These are phyloP conservation scores for Citrus mangshanensis DNA, from an alignment of 345 rosid species.

Conservation along the genomic window DNA sequence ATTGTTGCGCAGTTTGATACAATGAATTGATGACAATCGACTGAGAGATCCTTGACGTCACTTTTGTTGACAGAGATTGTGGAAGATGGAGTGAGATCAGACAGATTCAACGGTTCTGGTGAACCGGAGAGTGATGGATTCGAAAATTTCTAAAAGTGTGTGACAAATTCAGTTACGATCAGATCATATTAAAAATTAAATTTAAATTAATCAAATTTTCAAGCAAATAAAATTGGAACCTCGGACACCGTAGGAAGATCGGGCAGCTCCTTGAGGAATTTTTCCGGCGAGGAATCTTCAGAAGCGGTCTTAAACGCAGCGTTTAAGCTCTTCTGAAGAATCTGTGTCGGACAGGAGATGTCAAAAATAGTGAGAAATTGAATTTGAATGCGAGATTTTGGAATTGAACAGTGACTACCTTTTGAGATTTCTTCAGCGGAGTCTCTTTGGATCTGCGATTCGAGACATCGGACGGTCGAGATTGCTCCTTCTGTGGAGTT, in stretches of 20 bases:
- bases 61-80: not conserved
- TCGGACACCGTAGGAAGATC: conserved; percentile 22
- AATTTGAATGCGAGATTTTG: not conserved
- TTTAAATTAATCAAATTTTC: not conserved
- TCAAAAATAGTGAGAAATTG: not conserved
- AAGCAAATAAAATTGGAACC: not conserved
- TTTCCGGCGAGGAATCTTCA: conserved; percentile 11
- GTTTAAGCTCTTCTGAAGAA: conserved; percentile 23
- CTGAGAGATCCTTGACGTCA: not conserved
- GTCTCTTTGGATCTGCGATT: conserved; percentile 20
- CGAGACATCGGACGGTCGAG: conserved; percentile 11
- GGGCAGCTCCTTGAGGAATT: conserved; percentile 14
- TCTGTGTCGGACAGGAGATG: conserved; percentile 7
- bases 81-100: conserved; percentile 15
- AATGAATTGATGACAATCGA: conserved; percentile 1
- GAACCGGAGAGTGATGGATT: conserved; percentile 7
- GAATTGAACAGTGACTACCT: conserved; percentile 2
- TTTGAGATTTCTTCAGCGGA: conserved; percentile 23
- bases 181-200: not conserved
- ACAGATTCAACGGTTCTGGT: not conserved
- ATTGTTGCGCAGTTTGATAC: conserved; percentile 4
- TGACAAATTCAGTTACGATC: not conserved
- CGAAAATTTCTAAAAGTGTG: conserved; percentile 16
- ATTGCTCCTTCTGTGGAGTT: conserved; percentile 20
- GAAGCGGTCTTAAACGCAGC: conserved; percentile 6